Conservation (phyloP, 495 filamentous ascomycete species). For the Penicillium fimorum region DNA sequence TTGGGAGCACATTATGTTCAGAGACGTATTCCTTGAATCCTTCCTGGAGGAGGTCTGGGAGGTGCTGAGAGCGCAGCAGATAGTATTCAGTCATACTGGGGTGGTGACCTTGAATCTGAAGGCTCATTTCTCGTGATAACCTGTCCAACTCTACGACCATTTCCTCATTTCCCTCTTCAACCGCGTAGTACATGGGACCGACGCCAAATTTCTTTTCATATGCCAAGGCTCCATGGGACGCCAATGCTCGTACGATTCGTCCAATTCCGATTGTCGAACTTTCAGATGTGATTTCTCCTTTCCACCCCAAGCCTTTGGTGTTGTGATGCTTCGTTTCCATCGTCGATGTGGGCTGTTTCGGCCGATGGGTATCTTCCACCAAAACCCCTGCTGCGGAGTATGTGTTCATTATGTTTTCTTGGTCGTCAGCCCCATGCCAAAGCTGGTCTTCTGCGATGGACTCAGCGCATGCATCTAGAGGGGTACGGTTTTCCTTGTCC, state of each 20-base stretch:
- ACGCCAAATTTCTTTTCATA: background rate
- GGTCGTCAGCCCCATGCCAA: slow-evolving; percentile 10
- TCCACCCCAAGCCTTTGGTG: slow-evolving; percentile 12
- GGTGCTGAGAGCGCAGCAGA: slow-evolving; percentile 14
- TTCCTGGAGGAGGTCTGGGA: slow-evolving; percentile 9
- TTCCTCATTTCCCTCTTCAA: slow-evolving; percentile 12
- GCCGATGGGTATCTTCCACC: slow-evolving; percentile 1
- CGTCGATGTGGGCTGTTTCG: background rate
- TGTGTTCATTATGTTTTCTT: slow-evolving; percentile 8
- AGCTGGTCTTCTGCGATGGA: slow-evolving; percentile 10
- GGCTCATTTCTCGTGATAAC: background rate
- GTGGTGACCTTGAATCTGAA: background rate
- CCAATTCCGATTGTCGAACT: slow-evolving; percentile 4
- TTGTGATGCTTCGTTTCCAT: background rate
- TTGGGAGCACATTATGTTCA: background rate
- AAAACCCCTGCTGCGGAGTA: slow-evolving; percentile 8
- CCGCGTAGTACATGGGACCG: slow-evolving; percentile 11
- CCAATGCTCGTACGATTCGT: slow-evolving; percentile 10
- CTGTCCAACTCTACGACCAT: slow-evolving; percentile 17
- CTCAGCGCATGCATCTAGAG: slow-evolving; percentile 18
- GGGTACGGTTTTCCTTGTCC: background rate
- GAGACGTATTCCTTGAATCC: slow-evolving; percentile 2
- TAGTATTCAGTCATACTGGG: background rate
- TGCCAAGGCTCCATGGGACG: slow-evolving; percentile 2
- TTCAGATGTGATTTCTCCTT: slow-evolving; percentile 18